phyloP scores from a whole-genome alignment of 148 eudicot species.

The Camellia japonica region DNA sequence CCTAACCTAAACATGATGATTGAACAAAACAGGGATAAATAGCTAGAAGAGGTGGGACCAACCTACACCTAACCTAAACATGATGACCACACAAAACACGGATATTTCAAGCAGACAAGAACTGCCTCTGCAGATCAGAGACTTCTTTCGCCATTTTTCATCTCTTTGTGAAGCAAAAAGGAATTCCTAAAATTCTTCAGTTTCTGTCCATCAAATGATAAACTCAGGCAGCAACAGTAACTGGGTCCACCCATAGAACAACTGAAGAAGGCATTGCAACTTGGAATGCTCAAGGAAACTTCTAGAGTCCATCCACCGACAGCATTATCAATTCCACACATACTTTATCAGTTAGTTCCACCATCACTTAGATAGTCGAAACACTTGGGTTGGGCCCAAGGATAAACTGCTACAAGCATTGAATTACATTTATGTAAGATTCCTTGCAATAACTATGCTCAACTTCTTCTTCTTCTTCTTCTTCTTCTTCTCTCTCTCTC shows the following conservation, averaged over 20 bases:
- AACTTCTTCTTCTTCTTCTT: neutral
- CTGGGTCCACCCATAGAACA: neutral
- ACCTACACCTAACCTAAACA: neutral
- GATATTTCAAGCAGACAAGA: neutral
- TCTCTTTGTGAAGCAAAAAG: constrained; percentile 5
- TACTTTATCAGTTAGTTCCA: neutral
- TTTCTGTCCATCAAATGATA: neutral
- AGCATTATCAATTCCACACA: neutral
- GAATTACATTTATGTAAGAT: neutral
- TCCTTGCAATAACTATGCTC: neutral
- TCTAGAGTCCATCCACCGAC: constrained; percentile 1
- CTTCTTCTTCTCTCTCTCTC: too few relatives aligned
- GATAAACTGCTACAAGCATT: neutral
- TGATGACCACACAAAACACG: neutral
- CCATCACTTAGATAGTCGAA: neutral
- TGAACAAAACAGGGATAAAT: neutral
- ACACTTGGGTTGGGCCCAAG: neutral
- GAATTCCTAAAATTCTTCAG: neutral
- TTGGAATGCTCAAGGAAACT: neutral
- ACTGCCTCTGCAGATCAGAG: neutral
- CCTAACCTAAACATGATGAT: neutral
- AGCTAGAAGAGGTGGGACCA: neutral
- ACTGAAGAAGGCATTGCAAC: neutral
- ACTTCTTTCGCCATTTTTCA: neutral
- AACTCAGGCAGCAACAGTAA: neutral